These are phyloP conservation scores for Cerrena zonata DNA, from an alignment of 1,284 basidiomycete species.

Conservation along the genomic window DNA sequence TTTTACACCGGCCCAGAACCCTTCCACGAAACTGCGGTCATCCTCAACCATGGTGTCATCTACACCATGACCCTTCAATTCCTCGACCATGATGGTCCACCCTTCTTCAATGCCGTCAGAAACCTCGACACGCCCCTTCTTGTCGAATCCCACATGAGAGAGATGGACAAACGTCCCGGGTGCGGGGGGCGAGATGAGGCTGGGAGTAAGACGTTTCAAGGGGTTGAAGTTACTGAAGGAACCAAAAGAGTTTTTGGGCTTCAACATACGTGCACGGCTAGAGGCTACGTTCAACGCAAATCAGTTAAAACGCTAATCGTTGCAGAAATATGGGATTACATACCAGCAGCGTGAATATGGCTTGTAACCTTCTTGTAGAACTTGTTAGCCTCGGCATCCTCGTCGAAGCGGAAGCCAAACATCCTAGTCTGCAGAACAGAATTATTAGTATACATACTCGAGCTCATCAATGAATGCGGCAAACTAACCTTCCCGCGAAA, in stretches of 20 bases:
- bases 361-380: constrained; percentile 49
- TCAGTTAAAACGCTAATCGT: neutral
- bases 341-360: constrained; percentile 32
- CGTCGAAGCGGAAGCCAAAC: constrained; percentile 73
- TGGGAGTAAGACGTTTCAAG: constrained; percentile 39
- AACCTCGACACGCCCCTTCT: constrained; percentile 62
- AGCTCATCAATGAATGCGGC: neutral
- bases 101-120: constrained; percentile 71
- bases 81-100: constrained; percentile 66
- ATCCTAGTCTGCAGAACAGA: constrained; percentile 52
- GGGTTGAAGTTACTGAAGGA: neutral
- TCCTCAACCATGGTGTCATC: constrained; percentile 48
- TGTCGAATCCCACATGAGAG: constrained; percentile 78
- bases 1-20: constrained; percentile 46
- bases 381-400: constrained; percentile 54
- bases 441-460: no score
- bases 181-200: constrained; percentile 70
- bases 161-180: constrained; percentile 80
- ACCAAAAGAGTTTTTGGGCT: constrained; percentile 5
- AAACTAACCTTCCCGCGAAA: constrained; percentile 71
- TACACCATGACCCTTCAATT: constrained; percentile 59
- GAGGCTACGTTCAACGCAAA: neutral
- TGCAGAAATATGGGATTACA: neutral
- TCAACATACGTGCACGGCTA: constrained; percentile 5
- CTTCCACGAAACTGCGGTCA: constrained; percentile 64